A percentile compares a stretch with the other conserved stretches of the same genome.
Evolutionary conservation across 1,284 basidiomycete species (phyloP).

Genomic region (Macrocystidia cucumis): DNA sequence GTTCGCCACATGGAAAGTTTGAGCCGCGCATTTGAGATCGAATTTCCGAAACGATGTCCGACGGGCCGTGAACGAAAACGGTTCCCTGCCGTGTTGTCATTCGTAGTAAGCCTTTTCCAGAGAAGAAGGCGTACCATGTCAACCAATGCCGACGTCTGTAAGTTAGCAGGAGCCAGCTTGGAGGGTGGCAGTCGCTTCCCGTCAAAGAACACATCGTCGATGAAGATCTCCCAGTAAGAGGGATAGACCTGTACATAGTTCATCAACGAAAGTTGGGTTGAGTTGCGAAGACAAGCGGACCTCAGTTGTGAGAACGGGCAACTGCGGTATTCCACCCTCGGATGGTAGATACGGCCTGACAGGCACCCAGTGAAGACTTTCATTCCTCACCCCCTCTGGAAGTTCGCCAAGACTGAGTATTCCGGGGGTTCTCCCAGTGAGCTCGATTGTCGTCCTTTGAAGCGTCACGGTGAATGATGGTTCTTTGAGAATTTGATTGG

Average conservation of each 20-base stretch:
- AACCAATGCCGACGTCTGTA: constrained; percentile 40
- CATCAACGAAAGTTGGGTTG: constrained; percentile 1
- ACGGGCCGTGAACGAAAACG: constrained; percentile 48
- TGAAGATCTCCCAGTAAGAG: constrained; percentile 49
- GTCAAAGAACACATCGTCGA: constrained; percentile 56
- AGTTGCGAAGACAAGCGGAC: constrained; percentile 16
- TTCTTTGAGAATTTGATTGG: constrained; percentile 18
- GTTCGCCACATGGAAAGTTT: constrained; percentile 35
- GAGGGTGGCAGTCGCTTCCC: constrained; percentile 39
- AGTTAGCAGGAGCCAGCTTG: constrained; percentile 21
- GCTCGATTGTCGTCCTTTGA: constrained; percentile 38
- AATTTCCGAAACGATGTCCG: constrained; percentile 44
- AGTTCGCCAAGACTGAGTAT: constrained; percentile 42
- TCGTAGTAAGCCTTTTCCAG: no score
- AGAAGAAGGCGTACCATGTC: constrained; percentile 33
- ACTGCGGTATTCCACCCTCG: constrained; percentile 34
- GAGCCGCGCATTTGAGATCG: constrained; percentile 18
- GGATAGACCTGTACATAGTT: constrained; percentile 18
- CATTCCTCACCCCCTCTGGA: constrained; percentile 30
- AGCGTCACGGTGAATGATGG: constrained; percentile 37
- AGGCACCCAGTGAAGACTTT: constrained; percentile 41
- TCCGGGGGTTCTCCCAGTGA: constrained; percentile 39
- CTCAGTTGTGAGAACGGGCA: constrained; percentile 35
- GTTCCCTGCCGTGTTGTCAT: constrained; percentile 35
- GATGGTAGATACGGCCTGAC: constrained; percentile 34